These are phyloP conservation scores for Arthroderma sp. DNA, from an alignment of 2,329 filamentous ascomycete species.

Conservation along the genomic window DNA sequence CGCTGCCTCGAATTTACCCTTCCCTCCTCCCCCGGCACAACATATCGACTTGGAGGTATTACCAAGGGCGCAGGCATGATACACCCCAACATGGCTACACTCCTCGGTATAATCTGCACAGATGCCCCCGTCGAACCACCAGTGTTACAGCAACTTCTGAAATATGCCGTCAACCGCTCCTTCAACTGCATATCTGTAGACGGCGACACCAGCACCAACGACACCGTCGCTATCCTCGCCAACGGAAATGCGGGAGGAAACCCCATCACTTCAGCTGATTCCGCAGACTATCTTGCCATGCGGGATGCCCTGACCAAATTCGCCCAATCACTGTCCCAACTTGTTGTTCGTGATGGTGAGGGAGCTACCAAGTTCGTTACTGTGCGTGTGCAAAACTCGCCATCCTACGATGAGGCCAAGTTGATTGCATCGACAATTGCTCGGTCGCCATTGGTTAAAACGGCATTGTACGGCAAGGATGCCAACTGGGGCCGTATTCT, in stretches of 20 bases:
- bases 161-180: slow-evolving; percentile 61
- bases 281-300: slow-evolving; percentile 57
- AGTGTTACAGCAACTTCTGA: slow-evolving; percentile 57
- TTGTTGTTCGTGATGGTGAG: slow-evolving; percentile 91
- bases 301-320: slow-evolving; percentile 60
- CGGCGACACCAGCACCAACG: slow-evolving; percentile 94
- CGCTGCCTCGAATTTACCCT: slow-evolving; percentile 72
- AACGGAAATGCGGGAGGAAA: slow-evolving; percentile 79
- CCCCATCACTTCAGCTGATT: slow-evolving; percentile 39
- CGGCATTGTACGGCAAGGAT: slow-evolving; percentile 88
- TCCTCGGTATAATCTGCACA: slow-evolving; percentile 82
- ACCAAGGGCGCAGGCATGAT: slow-evolving; percentile 99
- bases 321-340: slow-evolving; percentile 71
- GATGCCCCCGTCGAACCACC: slow-evolving; percentile 65
- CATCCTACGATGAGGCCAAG: slow-evolving; percentile 56
- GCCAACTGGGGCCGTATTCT: slow-evolving; percentile 98
- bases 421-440: slow-evolving; percentile 80
- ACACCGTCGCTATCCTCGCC: slow-evolving; percentile 86
- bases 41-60: slow-evolving; percentile 83
- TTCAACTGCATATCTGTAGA: slow-evolving; percentile 98
- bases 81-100: slow-evolving; percentile 95
- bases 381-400: slow-evolving; percentile 65
- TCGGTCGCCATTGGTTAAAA: slow-evolving; percentile 87
- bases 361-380: slow-evolving; percentile 97
- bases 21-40: slow-evolving; percentile 59